Evolutionary conservation across 176 grass and related monocot species (phyloP).

Genomic region (Eleusine indica): DNA sequence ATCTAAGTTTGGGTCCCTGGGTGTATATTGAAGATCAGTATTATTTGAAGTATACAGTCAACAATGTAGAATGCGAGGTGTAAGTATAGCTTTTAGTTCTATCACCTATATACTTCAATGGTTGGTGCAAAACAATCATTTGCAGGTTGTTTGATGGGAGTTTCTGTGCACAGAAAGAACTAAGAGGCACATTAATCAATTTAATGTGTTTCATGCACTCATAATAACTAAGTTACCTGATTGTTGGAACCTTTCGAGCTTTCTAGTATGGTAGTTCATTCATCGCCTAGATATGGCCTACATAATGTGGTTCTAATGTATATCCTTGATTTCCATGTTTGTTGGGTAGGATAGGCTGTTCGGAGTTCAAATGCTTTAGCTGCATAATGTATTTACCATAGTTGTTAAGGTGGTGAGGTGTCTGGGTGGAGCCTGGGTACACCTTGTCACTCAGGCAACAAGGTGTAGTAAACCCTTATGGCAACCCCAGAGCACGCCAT

Average conservation of each 20-base stretch:
- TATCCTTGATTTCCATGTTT: not conserved
- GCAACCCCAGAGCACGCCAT: no score
- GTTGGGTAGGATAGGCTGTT: not conserved
- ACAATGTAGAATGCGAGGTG: not conserved
- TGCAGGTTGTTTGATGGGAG: not conserved
- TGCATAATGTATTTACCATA: not conserved
- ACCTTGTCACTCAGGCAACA: not conserved
- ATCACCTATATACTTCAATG: not conserved
- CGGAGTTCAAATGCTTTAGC: constrained; percentile 8
- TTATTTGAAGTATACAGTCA: not conserved
- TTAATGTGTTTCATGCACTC: not conserved
- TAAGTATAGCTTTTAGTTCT: not conserved
- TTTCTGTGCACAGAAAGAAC: not conserved
- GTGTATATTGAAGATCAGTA: not conserved
- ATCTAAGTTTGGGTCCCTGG: not conserved
- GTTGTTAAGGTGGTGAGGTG: no score
- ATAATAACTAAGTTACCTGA: not conserved
- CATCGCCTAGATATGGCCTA: not conserved
- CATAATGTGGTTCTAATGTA: not conserved
- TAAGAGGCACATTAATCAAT: not conserved
- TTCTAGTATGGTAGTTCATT: constrained; percentile 5
- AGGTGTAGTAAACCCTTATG: no score
- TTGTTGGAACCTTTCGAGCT: not conserved
- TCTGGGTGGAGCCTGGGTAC: no score
- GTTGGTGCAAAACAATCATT: constrained; percentile 1